Evolutionary conservation across 148 eudicot genomes (phyloP).

Genomic region (Spergularia marina): DNA sequence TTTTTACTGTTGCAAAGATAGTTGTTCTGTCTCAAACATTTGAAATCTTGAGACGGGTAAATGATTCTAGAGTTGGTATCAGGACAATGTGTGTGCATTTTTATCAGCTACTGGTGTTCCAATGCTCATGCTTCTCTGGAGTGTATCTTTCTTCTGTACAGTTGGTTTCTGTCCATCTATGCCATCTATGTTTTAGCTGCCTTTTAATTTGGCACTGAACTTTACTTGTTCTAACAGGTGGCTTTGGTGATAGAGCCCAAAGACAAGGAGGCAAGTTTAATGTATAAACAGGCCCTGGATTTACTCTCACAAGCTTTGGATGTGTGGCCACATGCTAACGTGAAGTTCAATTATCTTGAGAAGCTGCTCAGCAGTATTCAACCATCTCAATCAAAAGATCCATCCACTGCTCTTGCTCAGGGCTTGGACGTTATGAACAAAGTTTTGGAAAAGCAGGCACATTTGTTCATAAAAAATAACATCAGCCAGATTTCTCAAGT

Average conservation of each 20-base stretch:
- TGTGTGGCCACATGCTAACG: conserved; percentile 99
- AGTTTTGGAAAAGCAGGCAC: conserved; percentile 97
- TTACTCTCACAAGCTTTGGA: conserved; percentile 92
- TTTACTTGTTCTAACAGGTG: conserved; percentile 43
- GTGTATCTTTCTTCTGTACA: neutral
- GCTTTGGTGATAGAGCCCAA: conserved; percentile 98
- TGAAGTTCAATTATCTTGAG: conserved; percentile 95
- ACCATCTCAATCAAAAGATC: conserved; percentile 94
- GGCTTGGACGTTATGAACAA: conserved; percentile 98
- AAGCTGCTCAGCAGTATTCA: conserved; percentile 89
- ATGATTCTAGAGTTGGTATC: neutral
- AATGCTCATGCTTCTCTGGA: neutral
- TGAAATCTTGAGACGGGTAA: neutral
- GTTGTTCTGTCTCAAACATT: neutral
- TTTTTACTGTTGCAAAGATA: neutral
- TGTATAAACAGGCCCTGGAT: conserved; percentile 96
- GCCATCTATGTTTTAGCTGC: neutral
- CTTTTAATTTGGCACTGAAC: neutral
- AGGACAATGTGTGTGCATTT: neutral
- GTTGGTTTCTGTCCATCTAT: neutral
- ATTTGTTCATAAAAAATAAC: conserved; percentile 87
- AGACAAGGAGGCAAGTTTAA: conserved; percentile 92
- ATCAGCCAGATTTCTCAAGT: conserved; percentile 93
- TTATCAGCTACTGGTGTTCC: neutral
- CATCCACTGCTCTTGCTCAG: conserved; percentile 94